Conservation (phyloP, 306 rosid species). For the Vachellia pachyceras region DNA sequence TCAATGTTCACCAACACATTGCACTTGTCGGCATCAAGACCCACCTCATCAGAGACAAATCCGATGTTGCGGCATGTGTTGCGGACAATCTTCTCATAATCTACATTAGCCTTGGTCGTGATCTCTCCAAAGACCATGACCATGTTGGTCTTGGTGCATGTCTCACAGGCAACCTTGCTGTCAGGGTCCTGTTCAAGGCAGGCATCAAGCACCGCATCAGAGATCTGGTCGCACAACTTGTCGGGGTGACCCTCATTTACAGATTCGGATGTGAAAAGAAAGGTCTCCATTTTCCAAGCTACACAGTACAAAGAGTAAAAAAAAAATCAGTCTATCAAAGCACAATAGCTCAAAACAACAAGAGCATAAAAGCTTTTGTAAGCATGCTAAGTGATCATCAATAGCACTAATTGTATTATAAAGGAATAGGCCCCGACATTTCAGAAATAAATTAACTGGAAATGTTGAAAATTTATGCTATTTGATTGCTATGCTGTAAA, state of each 20-base stretch:
- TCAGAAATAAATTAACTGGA: no score
- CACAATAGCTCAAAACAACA: slow-evolving; percentile 1
- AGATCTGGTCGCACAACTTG: slow-evolving; percentile 99
- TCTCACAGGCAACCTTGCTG: slow-evolving; percentile 99
- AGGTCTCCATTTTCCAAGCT: slow-evolving; percentile 87
- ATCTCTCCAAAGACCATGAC: slow-evolving; percentile 99
- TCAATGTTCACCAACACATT: slow-evolving; percentile 98
- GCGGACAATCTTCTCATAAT: slow-evolving; percentile 96
- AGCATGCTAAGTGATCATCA: not conserved
- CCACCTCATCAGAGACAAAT: slow-evolving; percentile 89
- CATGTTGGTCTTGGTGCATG: slow-evolving; percentile 99
- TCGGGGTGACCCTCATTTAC: slow-evolving; percentile 99
- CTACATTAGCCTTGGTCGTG: slow-evolving; percentile 96
- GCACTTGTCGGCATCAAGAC: slow-evolving; percentile 99
- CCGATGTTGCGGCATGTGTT: slow-evolving; percentile 93
- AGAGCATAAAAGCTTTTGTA: not conserved
- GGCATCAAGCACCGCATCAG: slow-evolving; percentile 98
- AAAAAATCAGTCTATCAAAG: slow-evolving; percentile 22
- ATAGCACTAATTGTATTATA: not conserved
- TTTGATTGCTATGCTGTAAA: no score
- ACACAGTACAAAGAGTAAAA: slow-evolving; percentile 36
- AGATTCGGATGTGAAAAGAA: slow-evolving; percentile 93
- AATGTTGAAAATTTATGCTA: no score
- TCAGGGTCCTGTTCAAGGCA: slow-evolving; percentile 98
- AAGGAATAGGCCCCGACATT: slow-evolving; percentile 14